These are phyloP conservation scores for Talaromyces rugulosus DNA, from an alignment of 2,329 filamentous ascomycete species.

Conservation along the genomic window DNA sequence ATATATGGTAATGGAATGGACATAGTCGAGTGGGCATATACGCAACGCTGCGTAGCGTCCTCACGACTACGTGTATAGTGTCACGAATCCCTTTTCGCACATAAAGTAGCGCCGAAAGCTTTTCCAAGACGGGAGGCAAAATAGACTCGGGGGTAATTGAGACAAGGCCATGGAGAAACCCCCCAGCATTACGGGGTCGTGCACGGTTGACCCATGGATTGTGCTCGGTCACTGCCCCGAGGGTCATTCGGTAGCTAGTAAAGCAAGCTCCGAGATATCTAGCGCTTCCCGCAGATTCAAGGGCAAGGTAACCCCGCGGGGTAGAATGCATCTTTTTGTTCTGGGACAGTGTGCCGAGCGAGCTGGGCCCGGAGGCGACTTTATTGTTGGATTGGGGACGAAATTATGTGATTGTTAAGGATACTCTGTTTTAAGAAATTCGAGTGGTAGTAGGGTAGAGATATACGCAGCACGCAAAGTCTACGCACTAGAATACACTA, in stretches of 20 bases:
- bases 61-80: neutral
- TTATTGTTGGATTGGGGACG: neutral
- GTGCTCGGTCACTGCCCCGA: conserved; percentile 3
- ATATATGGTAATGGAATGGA: conserved; percentile 2
- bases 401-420: neutral
- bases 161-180: neutral
- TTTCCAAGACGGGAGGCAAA: neutral
- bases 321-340: neutral
- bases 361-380: neutral
- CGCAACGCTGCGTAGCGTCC: neutral
- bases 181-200: conserved; percentile 4
- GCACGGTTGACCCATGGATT: too few species aligned
- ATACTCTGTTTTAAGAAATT: neutral
- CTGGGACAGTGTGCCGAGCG: neutral
- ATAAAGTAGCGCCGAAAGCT: neutral
- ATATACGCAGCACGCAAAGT: conserved; percentile 5
- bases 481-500: conserved; percentile 1
- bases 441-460: neutral
- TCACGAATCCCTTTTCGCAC: neutral
- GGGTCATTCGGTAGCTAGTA: neutral
- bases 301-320: neutral
- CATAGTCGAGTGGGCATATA: conserved; percentile 1
- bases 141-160: too few species aligned
- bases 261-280: conserved; percentile 6
- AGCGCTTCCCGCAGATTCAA: conserved; percentile 3